Evolutionary conservation across 2,329 filamentous ascomycete species (phyloP), one percentile per base, ranked within the genome.

Genomic region (Xenoacremonium recifei): DNA sequence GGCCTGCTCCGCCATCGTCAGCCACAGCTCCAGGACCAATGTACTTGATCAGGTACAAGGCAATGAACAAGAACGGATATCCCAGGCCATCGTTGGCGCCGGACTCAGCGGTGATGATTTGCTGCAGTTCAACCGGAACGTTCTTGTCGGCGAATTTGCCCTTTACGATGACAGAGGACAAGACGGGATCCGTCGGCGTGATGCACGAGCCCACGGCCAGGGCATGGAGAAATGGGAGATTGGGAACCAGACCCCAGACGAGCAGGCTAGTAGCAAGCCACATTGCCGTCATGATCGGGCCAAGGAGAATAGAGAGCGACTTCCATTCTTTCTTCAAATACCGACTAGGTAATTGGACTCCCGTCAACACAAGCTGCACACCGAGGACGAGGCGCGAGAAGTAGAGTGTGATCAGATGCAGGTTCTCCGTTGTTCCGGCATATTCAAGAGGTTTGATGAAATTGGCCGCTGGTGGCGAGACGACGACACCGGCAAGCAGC

Each of bases 111-210:
- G 87, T 77, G 57, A 89, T 87, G 53, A 89, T 88, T 50, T 85
- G 82, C 68, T 95, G 89, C 36, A 96, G 70, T 20, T 84, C 79
- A 43, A 82, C 84, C 0, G 91, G 89, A 15, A 96, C 84, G 60
- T 96, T 93, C 56, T 90, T 85, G 58, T 96, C 90, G 1, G 91
- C 91, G 60, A 95, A 96, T 55, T 88, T 91, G 21, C 90, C 90
- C 69, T 96, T 96, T 34, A 96, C 89, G 43, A 96, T 95, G 3
- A 87, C 87, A 50, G 93, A 92, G 13, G 87, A 92, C 27, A 96
- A 66, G 2, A 96, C 82, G 0, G 91, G 91, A 56, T 96, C 91
- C 0, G 91, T 96, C 0, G 90, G 91, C 3, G 91, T 93, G n/a
- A 96, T 82, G 58, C 90, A 95, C 1, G 90, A 87, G 1, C 83